phyloP scores from a whole-genome alignment of 2,329 filamentous ascomycete species.

The Stagonosporopsis vannaccii region DNA sequence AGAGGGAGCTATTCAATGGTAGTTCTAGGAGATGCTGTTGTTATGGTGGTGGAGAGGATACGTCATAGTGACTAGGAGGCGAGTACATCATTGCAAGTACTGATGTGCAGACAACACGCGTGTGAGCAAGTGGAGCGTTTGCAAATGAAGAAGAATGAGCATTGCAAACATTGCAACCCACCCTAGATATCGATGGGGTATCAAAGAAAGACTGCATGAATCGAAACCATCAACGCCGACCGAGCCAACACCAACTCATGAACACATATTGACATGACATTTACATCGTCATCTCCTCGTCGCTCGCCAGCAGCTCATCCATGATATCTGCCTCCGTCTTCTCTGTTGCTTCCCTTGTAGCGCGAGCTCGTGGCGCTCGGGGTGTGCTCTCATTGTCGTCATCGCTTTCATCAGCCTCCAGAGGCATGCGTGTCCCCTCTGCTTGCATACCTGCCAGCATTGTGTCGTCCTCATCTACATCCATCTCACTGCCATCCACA shows the following conservation, averaged over 20 bases:
- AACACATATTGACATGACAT: not conserved
- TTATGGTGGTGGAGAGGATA: not conserved
- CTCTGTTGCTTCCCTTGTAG: slow-evolving; percentile 6
- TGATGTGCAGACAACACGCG: not conserved
- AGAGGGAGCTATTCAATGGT: too few species aligned
- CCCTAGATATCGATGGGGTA: slow-evolving; percentile 13
- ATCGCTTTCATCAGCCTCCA: slow-evolving; percentile 36
- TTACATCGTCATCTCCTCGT: slow-evolving; percentile 28
- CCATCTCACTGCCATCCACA: slow-evolving; percentile 24
- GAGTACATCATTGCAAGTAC: not conserved
- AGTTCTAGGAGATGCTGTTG: too few species aligned
- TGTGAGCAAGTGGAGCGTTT: not conserved
- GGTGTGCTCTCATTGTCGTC: slow-evolving; percentile 20
- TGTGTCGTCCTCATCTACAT: slow-evolving; percentile 40
- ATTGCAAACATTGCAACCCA: slow-evolving; percentile 1
- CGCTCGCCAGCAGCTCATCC: slow-evolving; percentile 42
- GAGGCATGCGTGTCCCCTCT: slow-evolving; percentile 45
- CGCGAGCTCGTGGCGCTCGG: not conserved
- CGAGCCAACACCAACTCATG: not conserved
- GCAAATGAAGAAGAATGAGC: not conserved
- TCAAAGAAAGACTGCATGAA: not conserved
- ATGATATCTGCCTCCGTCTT: slow-evolving; percentile 47
- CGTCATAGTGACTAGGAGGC: not conserved
- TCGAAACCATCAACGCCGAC: slow-evolving; percentile 2
- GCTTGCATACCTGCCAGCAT: slow-evolving; percentile 45